Percentiles rank a stretch among this genome's conserved stretches.
Evolutionary conservation across 495 filamentous ascomycete species (phyloP).

Genomic region (Annulohypoxylon maeteangense): DNA sequence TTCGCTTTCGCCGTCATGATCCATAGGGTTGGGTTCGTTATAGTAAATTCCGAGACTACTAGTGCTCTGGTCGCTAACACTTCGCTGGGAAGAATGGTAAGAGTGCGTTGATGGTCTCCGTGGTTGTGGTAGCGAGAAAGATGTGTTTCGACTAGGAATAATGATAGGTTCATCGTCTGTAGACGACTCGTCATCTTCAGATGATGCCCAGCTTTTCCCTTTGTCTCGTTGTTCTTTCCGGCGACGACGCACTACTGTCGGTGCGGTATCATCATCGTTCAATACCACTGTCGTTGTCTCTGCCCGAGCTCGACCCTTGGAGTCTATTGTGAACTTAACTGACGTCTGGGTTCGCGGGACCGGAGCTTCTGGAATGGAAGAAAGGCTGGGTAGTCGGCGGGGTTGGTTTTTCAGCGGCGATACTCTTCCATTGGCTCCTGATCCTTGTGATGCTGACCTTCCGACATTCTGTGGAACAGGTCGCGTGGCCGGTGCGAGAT

Average conservation of each 20-base stretch:
- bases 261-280: constrained; percentile 51
- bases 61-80: constrained; percentile 57
- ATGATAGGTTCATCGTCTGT: constrained; percentile 74
- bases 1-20: constrained; percentile 61
- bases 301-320: constrained; percentile 74
- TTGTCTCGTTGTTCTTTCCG: constrained; percentile 27
- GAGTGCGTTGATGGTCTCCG: constrained; percentile 60
- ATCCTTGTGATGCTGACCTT: constrained; percentile 52
- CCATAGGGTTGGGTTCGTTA: constrained; percentile 35
- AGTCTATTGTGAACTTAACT: constrained; percentile 77
- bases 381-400: constrained; percentile 57
- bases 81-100: constrained; percentile 64
- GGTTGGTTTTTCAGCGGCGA: constrained; percentile 63
- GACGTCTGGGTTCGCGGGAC: constrained; percentile 60
- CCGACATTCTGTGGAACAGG: constrained; percentile 40
- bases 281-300: constrained; percentile 72
- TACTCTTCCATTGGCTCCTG: constrained; percentile 55
- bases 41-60: constrained; percentile 51
- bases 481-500: constrained; percentile 49
- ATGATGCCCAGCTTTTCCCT: constrained; percentile 52
- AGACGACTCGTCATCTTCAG: constrained; percentile 63
- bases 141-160: constrained; percentile 70
- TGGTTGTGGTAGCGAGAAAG: constrained; percentile 68
- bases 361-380: constrained; percentile 62
- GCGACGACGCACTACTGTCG: constrained; percentile 41